Evolutionary conservation across 352 stramenopile species (phyloP).

Genomic region (Phytopythium kandeliae): DNA sequence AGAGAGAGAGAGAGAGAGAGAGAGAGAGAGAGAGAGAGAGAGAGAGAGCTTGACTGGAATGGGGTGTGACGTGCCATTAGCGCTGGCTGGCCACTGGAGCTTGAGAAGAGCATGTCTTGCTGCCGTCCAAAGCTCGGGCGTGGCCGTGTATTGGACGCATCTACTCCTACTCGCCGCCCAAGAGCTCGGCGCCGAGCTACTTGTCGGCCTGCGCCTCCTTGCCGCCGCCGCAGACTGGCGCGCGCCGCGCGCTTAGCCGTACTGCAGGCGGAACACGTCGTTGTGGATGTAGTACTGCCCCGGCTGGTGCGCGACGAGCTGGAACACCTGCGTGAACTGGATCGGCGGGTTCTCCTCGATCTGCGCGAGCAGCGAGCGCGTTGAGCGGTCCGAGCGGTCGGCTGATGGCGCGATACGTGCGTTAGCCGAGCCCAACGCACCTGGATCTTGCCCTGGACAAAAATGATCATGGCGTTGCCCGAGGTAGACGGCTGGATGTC

Average conservation of each 20-base stretch:
- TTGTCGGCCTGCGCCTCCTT: too few species aligned
- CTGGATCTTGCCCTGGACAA: conserved; percentile 91
- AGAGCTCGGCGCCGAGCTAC: too few species aligned
- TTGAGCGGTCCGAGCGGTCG: background rate
- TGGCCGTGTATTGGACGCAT: conserved; percentile 5
- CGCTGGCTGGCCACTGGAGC: too few species aligned
- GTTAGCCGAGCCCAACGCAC: too few species aligned
- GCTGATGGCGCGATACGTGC: too few species aligned
- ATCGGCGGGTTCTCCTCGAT: conserved; percentile 94
- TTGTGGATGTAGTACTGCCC: conserved; percentile 98
- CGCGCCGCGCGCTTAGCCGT: conserved; percentile 81
- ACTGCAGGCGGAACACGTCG: conserved; percentile 97
- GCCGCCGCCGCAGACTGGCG: background rate
- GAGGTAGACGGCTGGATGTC: conserved; percentile 92
- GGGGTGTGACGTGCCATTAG: too few species aligned
- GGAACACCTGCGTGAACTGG: conserved; percentile 97
- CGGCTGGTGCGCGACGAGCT: conserved; percentile 90
- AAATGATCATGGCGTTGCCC: conserved; percentile 92
- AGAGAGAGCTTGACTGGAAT: too few species aligned
- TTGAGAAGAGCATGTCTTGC: background rate
- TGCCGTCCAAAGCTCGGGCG: background rate
- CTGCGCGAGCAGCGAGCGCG: conserved; percentile 13
- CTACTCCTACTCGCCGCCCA: conserved; percentile 3
- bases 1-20: too few species aligned
- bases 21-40: too few species aligned